Evolutionary conservation across 495 filamentous ascomycete species (phyloP), one percentile per base, ranked within the genome.

Genomic region (Friedmanniomyces simplex): DNA sequence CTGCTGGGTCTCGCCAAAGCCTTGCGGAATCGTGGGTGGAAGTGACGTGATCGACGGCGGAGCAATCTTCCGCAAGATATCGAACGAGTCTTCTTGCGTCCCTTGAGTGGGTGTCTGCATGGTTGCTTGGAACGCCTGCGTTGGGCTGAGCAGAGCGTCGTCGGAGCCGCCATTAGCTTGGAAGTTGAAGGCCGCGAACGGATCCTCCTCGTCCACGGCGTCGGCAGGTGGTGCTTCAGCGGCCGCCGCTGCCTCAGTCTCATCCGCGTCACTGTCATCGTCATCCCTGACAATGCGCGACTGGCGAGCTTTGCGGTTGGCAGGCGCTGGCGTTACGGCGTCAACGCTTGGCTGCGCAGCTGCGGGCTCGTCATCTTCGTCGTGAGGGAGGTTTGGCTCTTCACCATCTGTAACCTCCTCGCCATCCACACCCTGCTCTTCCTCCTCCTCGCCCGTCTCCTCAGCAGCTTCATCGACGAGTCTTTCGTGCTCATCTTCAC

Each of bases 41-140:
- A 69, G 6, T 36, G 68, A 59, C 51, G 77, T 73, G 1, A 71
- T 71, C 1, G 74, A 73, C 18, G 81, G 80, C 16, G 81, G 78
- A 4, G 83, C 79, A 11, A 82, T 66, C 25, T 64, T 57, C 45
- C 72, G 69, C 1, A 81, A 59, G 36, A 84, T 77, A 16, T 74
- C 73, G 28, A 81, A 54, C 20, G 76, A 74, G 45, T 75, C 77
- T 50, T 75, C 30, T 64, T 56, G 54, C 22, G 41, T 66, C 18
- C 54, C 26, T 49, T 53, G 51, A n/a, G 50, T 66, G 54, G 43
- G 66, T 80, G 49, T 83, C 87, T 60, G 61, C 79, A 96, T 84
- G 1, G 91, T 96, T 25, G 87, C 89, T n/a, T 86, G 85, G 68
- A 95, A 96, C 52, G 89, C 88, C 67, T 96, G 91, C 4, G 89